Evolutionary conservation across 2,329 filamentous ascomycete species (phyloP).

Genomic region (Sporothrix pseudoabietina): DNA sequence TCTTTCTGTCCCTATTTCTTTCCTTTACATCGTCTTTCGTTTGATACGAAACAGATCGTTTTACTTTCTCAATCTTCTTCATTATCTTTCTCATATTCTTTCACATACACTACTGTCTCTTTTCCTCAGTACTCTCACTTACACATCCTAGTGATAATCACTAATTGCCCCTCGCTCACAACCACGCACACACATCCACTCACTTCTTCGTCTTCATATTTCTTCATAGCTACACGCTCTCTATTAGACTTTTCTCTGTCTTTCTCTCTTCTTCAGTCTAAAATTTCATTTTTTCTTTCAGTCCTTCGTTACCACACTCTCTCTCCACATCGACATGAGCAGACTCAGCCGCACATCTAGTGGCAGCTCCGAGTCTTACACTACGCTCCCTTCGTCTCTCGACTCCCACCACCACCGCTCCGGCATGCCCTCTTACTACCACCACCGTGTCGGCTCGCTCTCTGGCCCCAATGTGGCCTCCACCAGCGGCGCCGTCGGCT

Average conservation of each 20-base stretch:
- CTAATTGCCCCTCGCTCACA: conserved; percentile 19
- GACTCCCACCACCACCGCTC: conserved; percentile 30
- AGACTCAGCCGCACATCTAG: conserved; percentile 39
- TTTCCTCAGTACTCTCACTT: conserved; percentile 1
- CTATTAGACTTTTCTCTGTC: neutral
- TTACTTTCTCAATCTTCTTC: conserved; percentile 30
- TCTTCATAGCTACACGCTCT: neutral
- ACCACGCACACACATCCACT: conserved; percentile 4
- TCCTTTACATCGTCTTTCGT: conserved; percentile 39
- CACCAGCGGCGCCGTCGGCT: conserved; percentile 31
- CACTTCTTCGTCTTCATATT: neutral
- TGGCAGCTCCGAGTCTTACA: conserved; percentile 37
- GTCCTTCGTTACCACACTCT: neutral
- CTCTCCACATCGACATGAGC: conserved; percentile 37
- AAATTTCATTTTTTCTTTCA: neutral
- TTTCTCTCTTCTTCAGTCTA: neutral
- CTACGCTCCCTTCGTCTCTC: conserved; percentile 35
- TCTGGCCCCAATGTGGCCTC: conserved; percentile 21
- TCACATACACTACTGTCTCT: neutral
- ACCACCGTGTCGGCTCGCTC: conserved; percentile 34
- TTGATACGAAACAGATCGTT: conserved; percentile 45
- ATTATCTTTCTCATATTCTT: neutral
- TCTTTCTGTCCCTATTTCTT: conserved; percentile 38
- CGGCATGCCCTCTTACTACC: conserved; percentile 43
- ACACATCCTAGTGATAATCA: conserved; percentile 15